These are phyloP conservation scores for Colletotrichum kahawae DNA, from an alignment of 2,329 filamentous ascomycete genomes.

Conservation along the genomic window DNA sequence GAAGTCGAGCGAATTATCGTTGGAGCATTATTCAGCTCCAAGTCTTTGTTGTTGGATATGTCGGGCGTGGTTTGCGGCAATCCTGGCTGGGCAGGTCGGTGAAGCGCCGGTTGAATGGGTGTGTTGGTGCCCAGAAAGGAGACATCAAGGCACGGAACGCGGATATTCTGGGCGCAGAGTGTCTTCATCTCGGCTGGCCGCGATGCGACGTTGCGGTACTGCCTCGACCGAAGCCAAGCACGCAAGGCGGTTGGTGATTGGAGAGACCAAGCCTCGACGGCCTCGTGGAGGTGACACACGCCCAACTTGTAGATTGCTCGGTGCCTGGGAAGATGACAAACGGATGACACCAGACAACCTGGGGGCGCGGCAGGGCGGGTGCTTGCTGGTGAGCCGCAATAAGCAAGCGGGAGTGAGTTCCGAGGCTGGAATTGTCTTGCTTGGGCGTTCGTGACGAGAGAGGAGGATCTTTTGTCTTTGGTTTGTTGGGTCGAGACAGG, in stretches of 20 bases:
- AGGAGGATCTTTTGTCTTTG: background rate
- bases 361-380: background rate
- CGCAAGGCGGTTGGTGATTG: background rate
- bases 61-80: background rate
- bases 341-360: background rate
- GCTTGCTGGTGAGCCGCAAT: conserved; percentile 4
- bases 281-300: background rate
- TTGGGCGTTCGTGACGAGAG: background rate
- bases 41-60: too few species aligned
- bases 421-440: background rate
- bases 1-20: background rate
- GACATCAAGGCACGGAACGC: background rate
- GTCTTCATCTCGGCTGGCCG: conserved; percentile 4
- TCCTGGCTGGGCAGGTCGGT: background rate
- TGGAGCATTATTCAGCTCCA: background rate
- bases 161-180: background rate
- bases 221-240: conserved; percentile 7
- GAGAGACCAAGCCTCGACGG: background rate
- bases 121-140: background rate
- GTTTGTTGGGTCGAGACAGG: background rate
- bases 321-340: background rate
- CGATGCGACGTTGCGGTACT: conserved; percentile 13
- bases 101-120: background rate
- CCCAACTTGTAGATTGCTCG: background rate
- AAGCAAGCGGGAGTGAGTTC: conserved; percentile 2